Evolutionary conservation across 2,329 filamentous ascomycete species (phyloP).

Genomic region (Apiospora hydei): DNA sequence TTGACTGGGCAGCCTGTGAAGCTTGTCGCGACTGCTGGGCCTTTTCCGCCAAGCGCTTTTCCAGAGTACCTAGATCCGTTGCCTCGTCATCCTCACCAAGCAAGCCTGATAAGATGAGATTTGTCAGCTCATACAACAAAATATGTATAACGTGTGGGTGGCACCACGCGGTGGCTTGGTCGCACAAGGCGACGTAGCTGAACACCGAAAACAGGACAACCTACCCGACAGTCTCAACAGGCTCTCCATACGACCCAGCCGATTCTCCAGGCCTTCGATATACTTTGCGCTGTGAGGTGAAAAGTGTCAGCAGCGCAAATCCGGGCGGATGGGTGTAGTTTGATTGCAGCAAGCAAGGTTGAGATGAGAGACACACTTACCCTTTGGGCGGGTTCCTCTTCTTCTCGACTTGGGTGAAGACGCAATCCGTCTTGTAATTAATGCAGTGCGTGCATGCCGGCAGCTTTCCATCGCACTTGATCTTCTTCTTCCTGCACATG

Average conservation of each 20-base stretch:
- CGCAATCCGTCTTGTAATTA: conserved; percentile 97
- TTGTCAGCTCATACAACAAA: conserved; percentile 35
- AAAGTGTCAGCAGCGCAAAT: conserved; percentile 26
- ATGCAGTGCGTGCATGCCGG: conserved; percentile 94
- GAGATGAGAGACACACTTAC: conserved; percentile 58
- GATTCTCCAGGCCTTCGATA: conserved; percentile 94
- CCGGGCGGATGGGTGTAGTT: not conserved
- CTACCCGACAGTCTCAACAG: conserved; percentile 81
- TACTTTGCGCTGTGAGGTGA: conserved; percentile 79
- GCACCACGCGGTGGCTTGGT: not conserved
- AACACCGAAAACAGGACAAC: conserved; percentile 30
- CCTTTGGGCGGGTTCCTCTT: conserved; percentile 97
- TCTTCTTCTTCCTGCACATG: conserved; percentile 96
- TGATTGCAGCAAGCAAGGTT: conserved; percentile 11
- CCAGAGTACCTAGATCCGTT: conserved; percentile 86
- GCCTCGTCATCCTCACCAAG: conserved; percentile 86
- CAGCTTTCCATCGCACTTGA: conserved; percentile 97
- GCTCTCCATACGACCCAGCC: conserved; percentile 94
- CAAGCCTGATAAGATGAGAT: conserved; percentile 60
- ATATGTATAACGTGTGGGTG: conserved; percentile 7
- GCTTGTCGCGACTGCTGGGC: conserved; percentile 57
- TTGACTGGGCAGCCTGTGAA: conserved; percentile 55
- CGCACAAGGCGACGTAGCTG: conserved; percentile 11
- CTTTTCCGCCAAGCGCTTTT: conserved; percentile 74
- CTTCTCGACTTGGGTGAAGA: conserved; percentile 98